Base-by-base conservation (phyloP, 1,139 yeast species). In the Pneumocystis wakefieldiae region DNA sequence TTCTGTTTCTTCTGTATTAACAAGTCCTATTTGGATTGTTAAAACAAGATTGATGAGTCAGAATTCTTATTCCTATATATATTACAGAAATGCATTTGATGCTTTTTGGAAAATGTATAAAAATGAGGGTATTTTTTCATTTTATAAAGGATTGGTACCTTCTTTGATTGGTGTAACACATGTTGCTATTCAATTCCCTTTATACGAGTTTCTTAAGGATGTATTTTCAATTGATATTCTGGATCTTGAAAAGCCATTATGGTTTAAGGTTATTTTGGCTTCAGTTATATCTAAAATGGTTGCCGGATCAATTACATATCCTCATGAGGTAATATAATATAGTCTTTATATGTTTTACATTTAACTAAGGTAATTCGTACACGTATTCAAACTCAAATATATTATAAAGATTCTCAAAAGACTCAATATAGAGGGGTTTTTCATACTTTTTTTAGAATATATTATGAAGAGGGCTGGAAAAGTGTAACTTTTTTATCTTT, bases 1-100 rank as follows among this genome's bases (percentile, higher is more conserved):
- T 24, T 83, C 88, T 68, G 82, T 85, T 10, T 87, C 96, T 2
- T 86, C 97, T 0, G 78, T 89, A n/a, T 76, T 85, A 10, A 94
- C 96, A 0, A 94, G 92, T 73, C 98, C 98, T 7, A 87, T 92
- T 42, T 92, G 98, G 98, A 97, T 92, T 39, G 89, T 92, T 57
- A 92, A 92, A 73, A 92, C 98, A 0, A 77, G 98, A 70, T 76
- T 92, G 62, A 92, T 92, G 97, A 39, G 64, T 14, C 59, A 57
- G 29, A 60, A 29, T 38, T 24, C 28, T 17, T 15, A 32, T 17
- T 60, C 60, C 6, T 19, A 66, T 7, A 73, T 74, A 73, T 72
- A 83, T 71, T 92, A 92, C 73, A 80, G 75, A 42, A 91, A 95
- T 12, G 88, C 97, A 0, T 64, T 85, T 58, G 94, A 92, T 73